These are phyloP conservation scores for Setaria italica DNA, from an alignment of 202 grass and related monocot species.

Conservation along the genomic window DNA sequence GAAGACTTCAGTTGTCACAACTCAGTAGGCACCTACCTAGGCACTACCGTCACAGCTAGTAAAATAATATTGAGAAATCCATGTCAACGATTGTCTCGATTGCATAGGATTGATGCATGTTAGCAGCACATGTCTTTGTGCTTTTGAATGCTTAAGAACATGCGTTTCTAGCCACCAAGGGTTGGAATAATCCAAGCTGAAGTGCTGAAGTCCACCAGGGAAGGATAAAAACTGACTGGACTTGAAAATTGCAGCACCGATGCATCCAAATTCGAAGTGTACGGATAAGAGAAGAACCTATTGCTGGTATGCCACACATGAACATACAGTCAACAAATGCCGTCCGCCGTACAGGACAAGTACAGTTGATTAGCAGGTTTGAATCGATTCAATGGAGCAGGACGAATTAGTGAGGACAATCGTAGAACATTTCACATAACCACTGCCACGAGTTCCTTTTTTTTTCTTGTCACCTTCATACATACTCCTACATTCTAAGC, in stretches of 20 bases:
- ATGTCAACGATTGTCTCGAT: neutral
- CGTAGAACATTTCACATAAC: constrained; percentile 22
- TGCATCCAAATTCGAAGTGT: neutral
- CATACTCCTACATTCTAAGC: neutral
- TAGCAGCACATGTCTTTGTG: neutral
- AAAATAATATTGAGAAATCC: neutral
- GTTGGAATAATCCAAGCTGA: neutral
- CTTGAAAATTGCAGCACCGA: neutral
- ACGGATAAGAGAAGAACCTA: neutral
- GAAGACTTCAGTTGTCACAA: neutral
- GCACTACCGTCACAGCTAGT: neutral
- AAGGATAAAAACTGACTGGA: constrained; percentile 24
- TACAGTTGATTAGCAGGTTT: neutral
- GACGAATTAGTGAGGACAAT: neutral
- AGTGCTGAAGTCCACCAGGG: constrained; percentile 30
- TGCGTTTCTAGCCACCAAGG: constrained; percentile 7
- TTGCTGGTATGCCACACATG: neutral
- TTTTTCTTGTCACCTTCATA: neutral
- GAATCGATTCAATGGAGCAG: neutral
- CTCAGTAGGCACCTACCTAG: constrained; percentile 6
- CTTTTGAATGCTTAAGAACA: neutral
- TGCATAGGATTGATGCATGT: constrained; percentile 20
- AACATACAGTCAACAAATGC: constrained; percentile 22
- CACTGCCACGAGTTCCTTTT: neutral
- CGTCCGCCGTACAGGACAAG: neutral